Evolutionary conservation across 331 rosid species (phyloP), one percentile per base, ranked within the genome.

Genomic region (Pyrus hybrid): DNA sequence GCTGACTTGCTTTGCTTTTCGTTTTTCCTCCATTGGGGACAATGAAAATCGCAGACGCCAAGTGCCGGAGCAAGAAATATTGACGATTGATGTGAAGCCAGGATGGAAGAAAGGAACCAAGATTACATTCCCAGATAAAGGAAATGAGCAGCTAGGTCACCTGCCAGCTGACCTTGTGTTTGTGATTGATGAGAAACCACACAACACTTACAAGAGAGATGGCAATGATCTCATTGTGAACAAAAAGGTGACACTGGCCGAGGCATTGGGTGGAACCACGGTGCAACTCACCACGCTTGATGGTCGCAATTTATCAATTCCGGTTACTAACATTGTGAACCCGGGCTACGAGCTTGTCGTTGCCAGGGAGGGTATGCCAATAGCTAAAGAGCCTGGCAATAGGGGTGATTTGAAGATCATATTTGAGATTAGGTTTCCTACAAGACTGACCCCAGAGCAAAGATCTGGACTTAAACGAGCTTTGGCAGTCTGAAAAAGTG

Each of bases 71-170:
- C 82, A 97, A 3, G 99, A 95, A 79, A 91, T 95, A 83, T 53
- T 92, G 76, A 89, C 83, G 14, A 91, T 92, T 32, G 98, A 91
- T 13, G 91, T 92, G 73, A 95, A 92, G 84, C 98, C 98, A 0
- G 98, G 99, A 41, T 95, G 99, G 99, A 91, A 87, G 77, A 92
- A 85, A 76, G 97, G 97, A 51, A 92, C 96, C 22, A 95, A 90
- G 86, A 92, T 95, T 8, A 95, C 99, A 4, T 95, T 95, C 64
- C 91, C 96, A 20, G 98, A 92, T 33, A 92, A 95, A 89, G 99
- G 99, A 51, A 95, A 95, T 43, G 93, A 92, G 74, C 88, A 83
- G 68, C 77, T 82, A 20, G 91, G 93, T 84, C 91, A 85, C 77
- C 85, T 91, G 23, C 87, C 94, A 10, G 94, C 99, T 62, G 99